These are phyloP conservation scores for Phytophthora fragariae DNA, from an alignment of 352 stramenopile species.

Conservation along the genomic window DNA sequence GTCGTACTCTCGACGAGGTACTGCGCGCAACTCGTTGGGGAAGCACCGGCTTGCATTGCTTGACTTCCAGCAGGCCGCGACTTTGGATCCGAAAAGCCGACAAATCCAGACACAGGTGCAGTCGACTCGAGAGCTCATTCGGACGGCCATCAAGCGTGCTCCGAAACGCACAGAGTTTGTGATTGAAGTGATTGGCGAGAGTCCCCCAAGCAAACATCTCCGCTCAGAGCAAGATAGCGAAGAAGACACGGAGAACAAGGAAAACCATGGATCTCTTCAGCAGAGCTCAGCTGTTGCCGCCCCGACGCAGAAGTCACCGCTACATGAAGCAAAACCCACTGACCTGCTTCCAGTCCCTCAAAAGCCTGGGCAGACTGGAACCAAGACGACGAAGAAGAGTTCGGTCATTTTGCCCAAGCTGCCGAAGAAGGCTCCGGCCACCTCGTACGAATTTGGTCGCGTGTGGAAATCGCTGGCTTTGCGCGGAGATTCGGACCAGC, in stretches of 20 bases:
- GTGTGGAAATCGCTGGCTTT: constrained; percentile 79
- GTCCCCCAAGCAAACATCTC: background rate
- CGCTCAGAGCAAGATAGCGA: constrained; percentile 11
- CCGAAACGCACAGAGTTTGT: constrained; percentile 56
- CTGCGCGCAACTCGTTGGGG: constrained; percentile 83
- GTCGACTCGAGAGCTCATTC: constrained; percentile 72
- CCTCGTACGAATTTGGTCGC: constrained; percentile 82
- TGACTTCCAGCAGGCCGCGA: constrained; percentile 76
- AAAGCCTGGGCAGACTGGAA: background rate
- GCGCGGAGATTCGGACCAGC: constrained; percentile 46
- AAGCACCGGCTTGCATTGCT: constrained; percentile 87
- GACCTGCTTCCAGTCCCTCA: background rate
- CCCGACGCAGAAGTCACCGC: constrained; percentile 17
- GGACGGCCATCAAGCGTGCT: constrained; percentile 71
- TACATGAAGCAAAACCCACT: background rate
- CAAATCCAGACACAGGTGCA: constrained; percentile 68
- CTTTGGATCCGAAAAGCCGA: constrained; percentile 78
- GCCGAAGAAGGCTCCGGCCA: constrained; percentile 67
- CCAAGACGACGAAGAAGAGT: constrained; percentile 12
- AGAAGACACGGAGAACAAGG: constrained; percentile 20
- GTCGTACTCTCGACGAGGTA: constrained; percentile 83
- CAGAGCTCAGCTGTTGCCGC: background rate
- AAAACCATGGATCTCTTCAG: constrained; percentile 25
- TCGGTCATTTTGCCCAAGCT: constrained; percentile 51
- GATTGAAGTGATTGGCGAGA: constrained; percentile 53